Evolutionary conservation across 805 yeast genomes (phyloP).

Genomic region (Myxozyma melibiosi): DNA sequence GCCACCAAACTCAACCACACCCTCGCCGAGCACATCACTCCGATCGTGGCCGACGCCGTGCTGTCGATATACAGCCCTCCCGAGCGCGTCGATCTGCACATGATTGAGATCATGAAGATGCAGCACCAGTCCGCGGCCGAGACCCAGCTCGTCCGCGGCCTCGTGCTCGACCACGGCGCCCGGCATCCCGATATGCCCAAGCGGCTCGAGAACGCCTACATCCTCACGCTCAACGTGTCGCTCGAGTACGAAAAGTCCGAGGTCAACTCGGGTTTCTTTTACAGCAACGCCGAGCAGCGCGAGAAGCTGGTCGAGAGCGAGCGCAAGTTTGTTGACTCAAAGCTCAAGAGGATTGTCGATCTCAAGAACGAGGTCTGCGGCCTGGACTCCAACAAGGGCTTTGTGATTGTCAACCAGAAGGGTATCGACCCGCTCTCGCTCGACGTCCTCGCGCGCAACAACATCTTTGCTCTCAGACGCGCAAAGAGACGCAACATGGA

Average conservation of each 20-base stretch:
- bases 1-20: conserved; percentile 82
- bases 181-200: conserved; percentile 99
- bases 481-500: conserved; percentile 99
- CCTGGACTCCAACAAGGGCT: conserved; percentile 67
- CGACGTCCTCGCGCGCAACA: conserved; percentile 89
- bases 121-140: conserved; percentile 86
- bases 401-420: conserved; percentile 95
- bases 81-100: conserved; percentile 75
- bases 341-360: conserved; percentile 85
- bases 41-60: conserved; percentile 96
- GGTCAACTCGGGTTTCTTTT: conserved; percentile 93
- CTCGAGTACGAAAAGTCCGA: conserved; percentile 97
- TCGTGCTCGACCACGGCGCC: conserved; percentile 97
- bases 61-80: conserved; percentile 64
- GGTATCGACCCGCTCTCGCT: conserved; percentile 98
- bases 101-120: conserved; percentile 99
- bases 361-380: conserved; percentile 91
- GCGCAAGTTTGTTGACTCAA: conserved; percentile 91
- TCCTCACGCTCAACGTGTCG: conserved; percentile 88
- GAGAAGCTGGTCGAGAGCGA: conserved; percentile 92
- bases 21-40: conserved; percentile 78
- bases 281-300: conserved; percentile 93
- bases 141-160: conserved; percentile 79
- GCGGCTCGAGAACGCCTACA: conserved; percentile 75
- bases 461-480: conserved; percentile 90